These are phyloP conservation scores for Omphalea diandra DNA, from an alignment of 441 rosid genomes.

Conservation along the genomic window DNA sequence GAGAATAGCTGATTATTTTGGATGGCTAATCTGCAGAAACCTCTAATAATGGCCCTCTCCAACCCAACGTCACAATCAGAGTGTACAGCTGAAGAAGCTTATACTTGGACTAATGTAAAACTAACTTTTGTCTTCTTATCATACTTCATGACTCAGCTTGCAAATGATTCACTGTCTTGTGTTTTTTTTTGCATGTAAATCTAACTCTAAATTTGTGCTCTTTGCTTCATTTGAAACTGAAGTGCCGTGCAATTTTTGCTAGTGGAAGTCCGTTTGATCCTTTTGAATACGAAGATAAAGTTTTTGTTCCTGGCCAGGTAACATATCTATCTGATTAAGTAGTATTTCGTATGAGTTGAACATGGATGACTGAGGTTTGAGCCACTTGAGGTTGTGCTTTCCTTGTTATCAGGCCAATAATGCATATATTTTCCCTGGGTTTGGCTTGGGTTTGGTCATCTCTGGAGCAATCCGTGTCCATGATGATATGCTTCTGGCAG, in stretches of 20 bases:
- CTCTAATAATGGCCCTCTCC: slow-evolving; percentile 80
- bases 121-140: neutral
- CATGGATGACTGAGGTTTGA: neutral
- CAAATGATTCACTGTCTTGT: neutral
- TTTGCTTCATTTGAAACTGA: slow-evolving; percentile 16
- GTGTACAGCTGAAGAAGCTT: slow-evolving; percentile 95
- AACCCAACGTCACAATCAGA: slow-evolving; percentile 94
- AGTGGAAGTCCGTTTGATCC: slow-evolving; percentile 95
- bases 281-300: slow-evolving; percentile 59
- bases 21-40: slow-evolving; percentile 52
- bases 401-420: slow-evolving; percentile 64
- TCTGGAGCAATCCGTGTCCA: slow-evolving; percentile 93
- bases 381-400: slow-evolving; percentile 10
- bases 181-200: neutral
- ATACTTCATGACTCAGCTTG: neutral
- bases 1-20: neutral
- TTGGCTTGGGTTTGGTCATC: slow-evolving; percentile 88
- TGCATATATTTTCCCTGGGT: slow-evolving; percentile 89
- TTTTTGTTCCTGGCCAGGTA: slow-evolving; percentile 85
- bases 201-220: neutral
- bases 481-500: slow-evolving; percentile 88
- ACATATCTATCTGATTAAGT: slow-evolving; percentile 7
- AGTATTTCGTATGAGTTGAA: slow-evolving; percentile 9
- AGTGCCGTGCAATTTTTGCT: slow-evolving; percentile 85
- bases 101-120: slow-evolving; percentile 76